These are phyloP conservation scores for Cadophora malorum DNA, from an alignment of 2,329 filamentous ascomycete species.

Conservation along the genomic window DNA sequence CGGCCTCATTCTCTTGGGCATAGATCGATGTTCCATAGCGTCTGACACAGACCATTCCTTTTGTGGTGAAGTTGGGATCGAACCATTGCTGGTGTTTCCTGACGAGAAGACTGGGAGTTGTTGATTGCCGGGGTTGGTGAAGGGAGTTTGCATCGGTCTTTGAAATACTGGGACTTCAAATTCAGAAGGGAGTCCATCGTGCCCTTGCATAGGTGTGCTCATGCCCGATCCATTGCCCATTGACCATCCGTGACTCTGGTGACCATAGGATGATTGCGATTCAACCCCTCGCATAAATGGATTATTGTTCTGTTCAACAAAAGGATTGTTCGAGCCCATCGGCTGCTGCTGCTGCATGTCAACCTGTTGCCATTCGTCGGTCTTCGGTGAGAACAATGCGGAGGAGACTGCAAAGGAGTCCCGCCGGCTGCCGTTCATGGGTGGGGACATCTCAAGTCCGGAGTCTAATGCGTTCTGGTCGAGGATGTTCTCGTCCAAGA, in stretches of 20 bases:
- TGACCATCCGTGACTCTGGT: slow-evolving; percentile 41
- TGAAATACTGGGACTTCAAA: slow-evolving; percentile 63
- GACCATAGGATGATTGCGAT: slow-evolving; percentile 51
- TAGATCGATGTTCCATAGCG: slow-evolving; percentile 54
- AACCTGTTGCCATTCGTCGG: slow-evolving; percentile 67
- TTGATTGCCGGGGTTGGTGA: slow-evolving; percentile 58
- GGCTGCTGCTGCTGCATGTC: slow-evolving; percentile 54
- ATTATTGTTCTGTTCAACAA: slow-evolving; percentile 63
- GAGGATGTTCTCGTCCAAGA: slow-evolving; percentile 66
- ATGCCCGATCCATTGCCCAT: slow-evolving; percentile 65
- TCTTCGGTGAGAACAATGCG: slow-evolving; percentile 69
- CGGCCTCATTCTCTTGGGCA: slow-evolving; percentile 67
- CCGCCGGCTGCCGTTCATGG: slow-evolving; percentile 66
- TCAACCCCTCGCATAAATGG: slow-evolving; percentile 69
- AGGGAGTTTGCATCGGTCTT: slow-evolving; percentile 60
- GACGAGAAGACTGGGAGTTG: slow-evolving; percentile 61
- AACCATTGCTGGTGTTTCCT: slow-evolving; percentile 51
- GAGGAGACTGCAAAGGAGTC: slow-evolving; percentile 67
- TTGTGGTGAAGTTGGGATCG: slow-evolving; percentile 62
- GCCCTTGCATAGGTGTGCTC: slow-evolving; percentile 75
- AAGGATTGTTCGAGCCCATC: slow-evolving; percentile 67
- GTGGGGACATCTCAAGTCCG: slow-evolving; percentile 67
- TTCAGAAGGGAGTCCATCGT: slow-evolving; percentile 66
- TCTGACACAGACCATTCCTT: slow-evolving; percentile 62
- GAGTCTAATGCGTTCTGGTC: slow-evolving; percentile 66